phyloP scores from a whole-genome alignment of 2,329 filamentous ascomycete species.

The Geoglossum cookeanum region DNA sequence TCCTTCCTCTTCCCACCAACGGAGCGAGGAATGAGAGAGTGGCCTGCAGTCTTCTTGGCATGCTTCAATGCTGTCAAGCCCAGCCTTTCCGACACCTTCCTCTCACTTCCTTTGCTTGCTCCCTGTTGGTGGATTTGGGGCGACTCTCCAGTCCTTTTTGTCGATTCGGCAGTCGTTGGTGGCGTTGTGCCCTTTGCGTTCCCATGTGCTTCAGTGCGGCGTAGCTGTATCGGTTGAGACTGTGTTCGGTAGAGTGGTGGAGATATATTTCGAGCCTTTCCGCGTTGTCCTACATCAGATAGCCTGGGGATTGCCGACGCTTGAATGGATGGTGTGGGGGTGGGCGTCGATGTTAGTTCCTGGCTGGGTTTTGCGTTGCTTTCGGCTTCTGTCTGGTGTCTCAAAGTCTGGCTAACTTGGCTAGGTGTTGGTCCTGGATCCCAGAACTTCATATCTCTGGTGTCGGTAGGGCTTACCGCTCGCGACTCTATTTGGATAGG shows the following conservation, averaged over 20 bases:
- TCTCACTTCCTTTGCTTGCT: not conserved
- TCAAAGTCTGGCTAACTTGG: not conserved
- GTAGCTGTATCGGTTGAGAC: slow-evolving; percentile 27
- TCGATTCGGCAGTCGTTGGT: not conserved
- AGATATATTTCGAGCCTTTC: slow-evolving; percentile 12
- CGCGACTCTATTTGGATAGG: not conserved
- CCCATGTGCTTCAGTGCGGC: slow-evolving; percentile 15
- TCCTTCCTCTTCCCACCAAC: slow-evolving; percentile 50
- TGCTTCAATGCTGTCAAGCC: not conserved
- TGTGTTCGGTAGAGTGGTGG: slow-evolving; percentile 31
- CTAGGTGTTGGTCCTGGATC: not conserved
- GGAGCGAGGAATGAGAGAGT: slow-evolving; percentile 77
- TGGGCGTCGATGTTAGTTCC: not conserved
- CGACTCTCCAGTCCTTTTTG: not conserved
- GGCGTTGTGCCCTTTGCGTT: slow-evolving; percentile 8
- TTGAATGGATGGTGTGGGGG: not conserved
- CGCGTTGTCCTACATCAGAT: not conserved
- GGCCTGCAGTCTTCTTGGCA: slow-evolving; percentile 3
- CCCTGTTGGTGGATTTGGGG: not conserved
- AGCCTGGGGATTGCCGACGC: slow-evolving; percentile 4
- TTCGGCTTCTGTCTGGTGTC: not conserved
- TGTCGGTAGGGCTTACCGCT: not conserved
- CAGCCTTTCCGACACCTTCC: slow-evolving; percentile 1
- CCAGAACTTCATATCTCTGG: not conserved
- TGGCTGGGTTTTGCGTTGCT: not conserved